Conservation (phyloP, 2,329 filamentous ascomycete species). For the Phialophora tarda region DNA sequence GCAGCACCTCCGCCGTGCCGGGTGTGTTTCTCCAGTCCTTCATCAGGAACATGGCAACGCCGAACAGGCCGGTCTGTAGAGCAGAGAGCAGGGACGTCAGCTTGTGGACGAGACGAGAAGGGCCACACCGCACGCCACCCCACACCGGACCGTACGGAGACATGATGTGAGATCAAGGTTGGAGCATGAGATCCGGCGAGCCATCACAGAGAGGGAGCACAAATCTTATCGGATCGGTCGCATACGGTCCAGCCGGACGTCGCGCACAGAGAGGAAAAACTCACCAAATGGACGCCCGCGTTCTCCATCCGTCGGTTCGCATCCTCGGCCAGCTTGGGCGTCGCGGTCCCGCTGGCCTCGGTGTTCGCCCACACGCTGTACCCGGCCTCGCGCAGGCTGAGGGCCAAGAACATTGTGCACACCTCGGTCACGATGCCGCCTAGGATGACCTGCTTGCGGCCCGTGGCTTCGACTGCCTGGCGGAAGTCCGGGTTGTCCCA, state of each 20-base stretch:
- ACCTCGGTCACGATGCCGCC: constrained; percentile 76
- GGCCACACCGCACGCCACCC: no score
- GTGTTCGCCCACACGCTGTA: constrained; percentile 77
- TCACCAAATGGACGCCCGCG: constrained; percentile 57
- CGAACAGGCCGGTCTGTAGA: constrained; percentile 56
- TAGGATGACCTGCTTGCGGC: constrained; percentile 72
- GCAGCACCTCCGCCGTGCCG: constrained; percentile 63
- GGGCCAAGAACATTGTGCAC: constrained; percentile 70
- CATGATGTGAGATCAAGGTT: no score
- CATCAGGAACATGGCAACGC: constrained; percentile 71
- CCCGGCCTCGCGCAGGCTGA: constrained; percentile 72
- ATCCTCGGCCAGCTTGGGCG: constrained; percentile 61
- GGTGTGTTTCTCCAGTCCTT: constrained; percentile 68
- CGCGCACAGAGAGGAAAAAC: neutral
- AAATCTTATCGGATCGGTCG: neutral
- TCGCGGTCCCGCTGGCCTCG: constrained; percentile 72
- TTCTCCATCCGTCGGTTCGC: constrained; percentile 32
- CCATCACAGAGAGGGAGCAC: no score
- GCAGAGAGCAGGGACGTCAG: neutral
- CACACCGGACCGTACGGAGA: neutral
- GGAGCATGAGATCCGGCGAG: no score
- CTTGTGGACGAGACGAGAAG: neutral
- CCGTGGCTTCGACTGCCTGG: constrained; percentile 67
- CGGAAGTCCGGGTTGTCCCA: constrained; percentile 77
- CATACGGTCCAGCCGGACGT: no score